Base-by-base conservation (phyloP, 2,329 filamentous ascomycete species). In the Stromatinia cepivora region DNA sequence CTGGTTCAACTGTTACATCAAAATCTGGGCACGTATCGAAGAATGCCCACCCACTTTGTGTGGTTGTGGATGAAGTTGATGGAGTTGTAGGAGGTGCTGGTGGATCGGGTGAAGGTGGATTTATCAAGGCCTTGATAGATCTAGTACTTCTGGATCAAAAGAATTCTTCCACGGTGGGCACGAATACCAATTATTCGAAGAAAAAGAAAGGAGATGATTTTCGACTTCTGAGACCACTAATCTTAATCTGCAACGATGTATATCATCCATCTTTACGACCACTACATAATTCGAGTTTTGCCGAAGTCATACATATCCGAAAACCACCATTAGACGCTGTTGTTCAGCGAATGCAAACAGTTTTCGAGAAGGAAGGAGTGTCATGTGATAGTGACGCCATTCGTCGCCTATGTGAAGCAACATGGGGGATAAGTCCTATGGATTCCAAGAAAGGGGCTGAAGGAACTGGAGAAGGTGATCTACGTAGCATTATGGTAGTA, bases 211-310 rank as follows among this genome's bases (percentile, higher is more conserved):
- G 90, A 0, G 94, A 98, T 76, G 90, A 90, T 70, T 99, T 99
- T 78, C 87, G 91, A 54, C 86, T 97, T 71, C 87, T 97, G 81
- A 86, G 95, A 58, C 95, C 95, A 0, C 83, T 99, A 42, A 93
- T 99, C 64, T 84, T 99, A 61, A 95, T 99, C 75, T 99, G 95
- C 82, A 99, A 99, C 76, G 96, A 99, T 79, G 88, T 98, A 0
- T 99, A 99, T 77, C 93, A 97, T 74, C 90, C 94, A 5, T 92
- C 94, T 28, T 84, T 99, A 53, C 87, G 93, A 39, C 93, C 92
- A 0, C 83, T 99, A 10, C 88, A 95, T n/a, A 91, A 94, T 72
- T 94, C 93, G 0, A 88, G 84, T 8, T 81, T 95, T 63, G 95
- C 94, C 0, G 95, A 99, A 79, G 89, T 98, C 52, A 90, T 99